Conservation (phyloP, 2,329 filamentous ascomycete genomes). For the Calonectria pteridis region DNA sequence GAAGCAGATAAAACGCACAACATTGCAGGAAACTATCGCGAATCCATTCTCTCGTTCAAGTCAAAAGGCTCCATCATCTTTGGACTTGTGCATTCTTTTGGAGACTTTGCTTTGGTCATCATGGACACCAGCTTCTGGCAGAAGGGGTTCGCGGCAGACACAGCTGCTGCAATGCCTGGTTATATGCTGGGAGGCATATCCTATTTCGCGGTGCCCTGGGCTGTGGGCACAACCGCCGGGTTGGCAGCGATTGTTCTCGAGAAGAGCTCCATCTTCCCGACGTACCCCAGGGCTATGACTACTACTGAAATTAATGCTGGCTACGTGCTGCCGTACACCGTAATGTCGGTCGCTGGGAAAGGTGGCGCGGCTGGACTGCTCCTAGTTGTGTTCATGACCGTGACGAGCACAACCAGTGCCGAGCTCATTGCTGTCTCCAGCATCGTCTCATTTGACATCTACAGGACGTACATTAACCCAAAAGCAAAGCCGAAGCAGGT, state of each 20-base stretch:
- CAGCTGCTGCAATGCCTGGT: constrained; percentile 85
- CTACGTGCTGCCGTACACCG: constrained; percentile 82
- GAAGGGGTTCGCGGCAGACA: constrained; percentile 86
- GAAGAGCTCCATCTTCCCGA: constrained; percentile 75
- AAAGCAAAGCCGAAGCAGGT: constrained; percentile 76
- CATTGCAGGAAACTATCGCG: constrained; percentile 79
- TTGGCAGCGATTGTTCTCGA: constrained; percentile 82
- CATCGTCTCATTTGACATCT: constrained; percentile 86
- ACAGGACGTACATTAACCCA: constrained; percentile 86
- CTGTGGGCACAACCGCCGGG: constrained; percentile 86
- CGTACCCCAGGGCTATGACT: constrained; percentile 76
- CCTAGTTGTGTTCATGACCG: constrained; percentile 87
- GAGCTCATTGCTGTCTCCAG: constrained; percentile 83
- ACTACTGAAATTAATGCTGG: constrained; percentile 80
- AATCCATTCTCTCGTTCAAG: constrained; percentile 85
- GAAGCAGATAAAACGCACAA: constrained; percentile 75
- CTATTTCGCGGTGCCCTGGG: constrained; percentile 86
- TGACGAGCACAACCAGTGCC: constrained; percentile 76
- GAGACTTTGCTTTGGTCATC: constrained; percentile 83
- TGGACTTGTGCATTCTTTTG: constrained; percentile 57
- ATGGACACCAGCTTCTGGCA: constrained; percentile 88
- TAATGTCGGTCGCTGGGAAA: constrained; percentile 81
- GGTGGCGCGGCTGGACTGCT: constrained; percentile 82
- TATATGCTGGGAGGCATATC: constrained; percentile 81
- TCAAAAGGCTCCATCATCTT: constrained; percentile 77